A percentile compares a stretch with the other conserved stretches of the same genome.
Conservation (phyloP, 2,329 filamentous ascomycete species). For the Byssothecium circinans region DNA sequence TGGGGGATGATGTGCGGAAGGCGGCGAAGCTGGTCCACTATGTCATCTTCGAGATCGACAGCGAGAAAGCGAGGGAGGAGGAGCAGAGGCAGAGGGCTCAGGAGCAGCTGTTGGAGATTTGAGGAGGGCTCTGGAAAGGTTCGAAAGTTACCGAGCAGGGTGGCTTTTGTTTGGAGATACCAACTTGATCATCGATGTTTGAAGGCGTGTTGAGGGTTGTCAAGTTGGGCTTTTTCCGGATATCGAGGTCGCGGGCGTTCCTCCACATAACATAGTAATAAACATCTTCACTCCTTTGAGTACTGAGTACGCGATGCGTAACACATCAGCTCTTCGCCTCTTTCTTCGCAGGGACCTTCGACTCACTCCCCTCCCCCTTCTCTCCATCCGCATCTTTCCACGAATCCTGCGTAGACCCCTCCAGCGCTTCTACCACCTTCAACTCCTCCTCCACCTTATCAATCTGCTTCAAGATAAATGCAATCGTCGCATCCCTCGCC, state of each 20-base stretch:
- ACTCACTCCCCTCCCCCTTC: neutral
- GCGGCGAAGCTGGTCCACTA: slow-evolving; percentile 4
- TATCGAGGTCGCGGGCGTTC: too few species aligned
- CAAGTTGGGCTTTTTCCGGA: too few species aligned
- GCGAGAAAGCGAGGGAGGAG: neutral
- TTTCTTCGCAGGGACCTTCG: slow-evolving; percentile 1
- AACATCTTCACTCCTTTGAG: too few species aligned
- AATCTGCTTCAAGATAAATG: slow-evolving; percentile 56
- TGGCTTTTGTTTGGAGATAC: too few species aligned
- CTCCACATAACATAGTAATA: too few species aligned
- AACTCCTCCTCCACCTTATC: slow-evolving; percentile 52
- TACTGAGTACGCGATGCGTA: neutral
- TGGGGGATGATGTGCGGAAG: slow-evolving; percentile 13
- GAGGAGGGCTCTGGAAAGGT: too few species aligned
- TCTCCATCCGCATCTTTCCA: slow-evolving; percentile 15
- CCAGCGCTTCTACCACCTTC: slow-evolving; percentile 28
- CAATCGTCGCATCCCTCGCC: slow-evolving; percentile 56
- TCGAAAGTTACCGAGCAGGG: too few species aligned
- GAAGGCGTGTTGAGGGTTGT: too few species aligned
- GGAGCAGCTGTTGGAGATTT: too few species aligned
- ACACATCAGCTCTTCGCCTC: neutral
- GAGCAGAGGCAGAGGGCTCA: neutral
- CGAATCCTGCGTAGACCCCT: slow-evolving; percentile 22
- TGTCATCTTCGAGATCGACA: neutral
- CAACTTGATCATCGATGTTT: too few species aligned